Percentiles rank a stretch among this genome's conserved stretches.
Conservation (phyloP, 768 basidiomycete species). For the Royoungia palumana region DNA sequence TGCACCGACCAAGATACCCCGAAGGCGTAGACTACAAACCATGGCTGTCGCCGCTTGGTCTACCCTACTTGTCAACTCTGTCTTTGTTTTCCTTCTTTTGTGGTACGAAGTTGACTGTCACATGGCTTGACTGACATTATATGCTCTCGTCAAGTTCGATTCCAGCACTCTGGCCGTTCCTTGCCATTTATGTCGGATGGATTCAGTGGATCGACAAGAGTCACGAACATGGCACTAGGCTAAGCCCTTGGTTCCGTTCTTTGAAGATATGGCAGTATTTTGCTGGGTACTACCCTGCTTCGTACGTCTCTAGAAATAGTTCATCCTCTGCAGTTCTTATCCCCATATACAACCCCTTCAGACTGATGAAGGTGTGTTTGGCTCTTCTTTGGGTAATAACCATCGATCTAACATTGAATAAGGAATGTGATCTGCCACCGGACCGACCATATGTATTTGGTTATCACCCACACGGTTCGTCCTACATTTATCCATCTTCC, state of each 20-base stretch:
- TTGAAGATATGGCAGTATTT: conserved; percentile 81
- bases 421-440: conserved; percentile 86
- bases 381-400: neutral
- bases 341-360: neutral
- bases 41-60: conserved; percentile 87
- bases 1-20: conserved; percentile 82
- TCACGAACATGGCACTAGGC: conserved; percentile 68
- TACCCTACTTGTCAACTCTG: conserved; percentile 65
- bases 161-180: conserved; percentile 83
- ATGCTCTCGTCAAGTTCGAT: conserved; percentile 58
- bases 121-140: neutral
- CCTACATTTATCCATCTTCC: neutral
- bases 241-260: conserved; percentile 71
- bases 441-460: conserved; percentile 96
- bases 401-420: neutral
- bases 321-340: neutral
- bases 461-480: conserved; percentile 93
- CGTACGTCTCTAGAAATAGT: conserved; percentile 51
- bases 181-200: conserved; percentile 80
- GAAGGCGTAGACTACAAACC: conserved; percentile 84
- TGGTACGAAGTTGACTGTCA: conserved; percentile 50
- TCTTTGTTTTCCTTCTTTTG: conserved; percentile 70
- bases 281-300: conserved; percentile 87
- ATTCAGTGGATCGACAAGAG: conserved; percentile 68
- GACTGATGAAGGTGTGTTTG: conserved; percentile 35